Evolutionary conservation across 1,139 yeast species (phyloP).

Genomic region (Scheffersomyces illinoinensis): DNA sequence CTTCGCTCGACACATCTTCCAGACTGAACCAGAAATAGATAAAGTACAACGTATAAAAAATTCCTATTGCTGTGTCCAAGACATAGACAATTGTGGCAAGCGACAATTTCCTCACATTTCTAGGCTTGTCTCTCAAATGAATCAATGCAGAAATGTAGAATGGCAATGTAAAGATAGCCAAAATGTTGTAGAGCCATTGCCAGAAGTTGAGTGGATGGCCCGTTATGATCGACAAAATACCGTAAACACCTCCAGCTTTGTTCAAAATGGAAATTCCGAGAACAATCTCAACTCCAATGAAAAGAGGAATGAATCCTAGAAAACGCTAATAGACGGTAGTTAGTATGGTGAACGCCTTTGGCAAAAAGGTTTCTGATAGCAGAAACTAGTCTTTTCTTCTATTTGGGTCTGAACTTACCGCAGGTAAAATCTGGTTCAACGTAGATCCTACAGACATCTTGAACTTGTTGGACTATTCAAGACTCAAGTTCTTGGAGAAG

Average conservation of each 20-base stretch:
- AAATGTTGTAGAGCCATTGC: constrained; percentile 80
- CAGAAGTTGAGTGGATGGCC: constrained; percentile 82
- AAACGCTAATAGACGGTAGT: constrained; percentile 40
- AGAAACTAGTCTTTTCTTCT: not conserved
- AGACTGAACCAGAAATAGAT: constrained; percentile 71
- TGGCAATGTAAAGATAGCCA: constrained; percentile 66
- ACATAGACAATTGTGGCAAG: constrained; percentile 64
- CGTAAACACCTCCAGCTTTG: constrained; percentile 88
- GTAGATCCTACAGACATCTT: constrained; percentile 15
- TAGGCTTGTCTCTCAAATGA: constrained; percentile 31
- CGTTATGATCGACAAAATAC: constrained; percentile 80
- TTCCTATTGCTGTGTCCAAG: constrained; percentile 66
- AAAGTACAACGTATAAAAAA: constrained; percentile 73
- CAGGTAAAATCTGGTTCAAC: constrained; percentile 23
- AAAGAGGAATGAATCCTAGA: constrained; percentile 68
- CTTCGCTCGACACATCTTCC: constrained; percentile 29
- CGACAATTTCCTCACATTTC: constrained; percentile 48
- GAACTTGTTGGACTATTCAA: not conserved
- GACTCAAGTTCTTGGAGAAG: not conserved
- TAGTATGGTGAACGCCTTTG: not conserved
- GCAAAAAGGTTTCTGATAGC: constrained; percentile 3
- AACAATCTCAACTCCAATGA: constrained; percentile 83
- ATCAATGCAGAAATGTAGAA: constrained; percentile 63
- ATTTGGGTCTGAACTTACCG: constrained; percentile 19
- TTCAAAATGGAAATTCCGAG: constrained; percentile 80